Percentiles rank a stretch among this genome's conserved stretches.
Evolutionary conservation across 768 basidiomycete genomes (phyloP).

Genomic region (Collybia mongolica): DNA sequence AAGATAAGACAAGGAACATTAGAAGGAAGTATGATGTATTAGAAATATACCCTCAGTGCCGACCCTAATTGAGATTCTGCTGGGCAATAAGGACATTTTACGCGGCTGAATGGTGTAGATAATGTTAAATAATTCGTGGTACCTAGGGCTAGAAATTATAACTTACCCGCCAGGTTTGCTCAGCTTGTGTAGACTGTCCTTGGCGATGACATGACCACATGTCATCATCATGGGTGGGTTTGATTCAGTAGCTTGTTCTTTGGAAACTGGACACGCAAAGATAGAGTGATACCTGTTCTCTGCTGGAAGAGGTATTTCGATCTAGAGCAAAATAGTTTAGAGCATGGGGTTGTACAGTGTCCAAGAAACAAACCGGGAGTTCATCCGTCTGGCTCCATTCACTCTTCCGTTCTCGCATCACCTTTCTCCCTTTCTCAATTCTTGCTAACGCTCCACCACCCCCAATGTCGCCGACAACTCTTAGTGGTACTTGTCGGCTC

Average conservation of each 20-base stretch:
- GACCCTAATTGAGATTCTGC: slow-evolving; percentile 59
- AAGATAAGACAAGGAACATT: neutral
- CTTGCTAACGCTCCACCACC: slow-evolving; percentile 87
- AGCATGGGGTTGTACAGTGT: neutral
- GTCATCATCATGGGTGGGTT: slow-evolving; percentile 99
- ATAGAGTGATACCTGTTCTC: slow-evolving; percentile 95
- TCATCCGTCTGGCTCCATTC: slow-evolving; percentile 92
- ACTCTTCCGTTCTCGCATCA: slow-evolving; percentile 91
- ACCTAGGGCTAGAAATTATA: neutral
- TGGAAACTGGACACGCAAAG: slow-evolving; percentile 96
- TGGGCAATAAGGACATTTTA: slow-evolving; percentile 98
- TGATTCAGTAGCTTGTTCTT: slow-evolving; percentile 89
- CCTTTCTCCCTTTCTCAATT: slow-evolving; percentile 91
- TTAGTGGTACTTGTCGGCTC: slow-evolving; percentile 85
- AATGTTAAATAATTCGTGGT: too few relatives aligned
- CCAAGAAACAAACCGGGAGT: slow-evolving; percentile 61
- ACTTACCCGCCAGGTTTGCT: slow-evolving; percentile 76
- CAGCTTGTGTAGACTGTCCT: slow-evolving; percentile 87
- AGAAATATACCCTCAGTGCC: slow-evolving; percentile 71
- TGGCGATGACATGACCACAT: slow-evolving; percentile 94
- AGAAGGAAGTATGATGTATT: slow-evolving; percentile 19
- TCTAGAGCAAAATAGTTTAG: slow-evolving; percentile 43
- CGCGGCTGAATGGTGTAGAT: slow-evolving; percentile 50
- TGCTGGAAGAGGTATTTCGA: slow-evolving; percentile 87
- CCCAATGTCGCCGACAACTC: slow-evolving; percentile 90